Conservation (phyloP, 768 basidiomycete genomes). For the Phylloporus sp. region DNA sequence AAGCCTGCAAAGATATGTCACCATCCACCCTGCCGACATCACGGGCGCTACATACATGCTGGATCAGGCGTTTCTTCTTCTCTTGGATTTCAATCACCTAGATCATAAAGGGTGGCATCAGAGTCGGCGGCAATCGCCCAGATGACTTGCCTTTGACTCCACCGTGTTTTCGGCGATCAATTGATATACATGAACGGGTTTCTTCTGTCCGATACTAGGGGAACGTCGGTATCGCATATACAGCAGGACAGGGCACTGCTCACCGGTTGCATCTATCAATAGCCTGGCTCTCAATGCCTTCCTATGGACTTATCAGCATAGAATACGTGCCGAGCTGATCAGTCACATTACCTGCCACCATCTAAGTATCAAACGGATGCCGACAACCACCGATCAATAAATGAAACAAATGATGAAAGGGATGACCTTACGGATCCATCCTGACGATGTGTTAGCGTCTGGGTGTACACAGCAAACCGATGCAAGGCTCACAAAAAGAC, state of each 20-base stretch:
- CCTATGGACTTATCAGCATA: slow-evolving; percentile 34
- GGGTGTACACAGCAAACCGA: neutral
- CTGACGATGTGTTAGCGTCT: slow-evolving; percentile 33
- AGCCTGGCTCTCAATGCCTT: slow-evolving; percentile 81
- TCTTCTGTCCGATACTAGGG: slow-evolving; percentile 70
- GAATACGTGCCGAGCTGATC: neutral
- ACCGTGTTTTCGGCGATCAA: slow-evolving; percentile 87
- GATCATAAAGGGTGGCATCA: neutral
- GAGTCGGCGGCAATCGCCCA: neutral
- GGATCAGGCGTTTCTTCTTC: slow-evolving; percentile 72
- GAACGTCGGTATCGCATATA: slow-evolving; percentile 3
- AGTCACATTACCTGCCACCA: slow-evolving; percentile 62
- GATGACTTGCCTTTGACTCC: slow-evolving; percentile 65
- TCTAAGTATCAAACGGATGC: slow-evolving; percentile 30
- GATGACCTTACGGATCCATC: slow-evolving; percentile 74
- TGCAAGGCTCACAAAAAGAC: slow-evolving; percentile 60
- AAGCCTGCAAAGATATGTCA: slow-evolving; percentile 49
- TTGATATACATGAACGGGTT: slow-evolving; percentile 81
- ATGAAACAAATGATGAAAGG: neutral
- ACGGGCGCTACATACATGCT: slow-evolving; percentile 46
- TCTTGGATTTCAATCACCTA: slow-evolving; percentile 83
- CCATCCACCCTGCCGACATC: neutral
- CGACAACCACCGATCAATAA: slow-evolving; percentile 13
- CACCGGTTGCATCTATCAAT: slow-evolving; percentile 75
- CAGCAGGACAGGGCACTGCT: slow-evolving; percentile 4